Base-by-base conservation (phyloP, 495 filamentous ascomycete species). In the Podospora sp. region DNA sequence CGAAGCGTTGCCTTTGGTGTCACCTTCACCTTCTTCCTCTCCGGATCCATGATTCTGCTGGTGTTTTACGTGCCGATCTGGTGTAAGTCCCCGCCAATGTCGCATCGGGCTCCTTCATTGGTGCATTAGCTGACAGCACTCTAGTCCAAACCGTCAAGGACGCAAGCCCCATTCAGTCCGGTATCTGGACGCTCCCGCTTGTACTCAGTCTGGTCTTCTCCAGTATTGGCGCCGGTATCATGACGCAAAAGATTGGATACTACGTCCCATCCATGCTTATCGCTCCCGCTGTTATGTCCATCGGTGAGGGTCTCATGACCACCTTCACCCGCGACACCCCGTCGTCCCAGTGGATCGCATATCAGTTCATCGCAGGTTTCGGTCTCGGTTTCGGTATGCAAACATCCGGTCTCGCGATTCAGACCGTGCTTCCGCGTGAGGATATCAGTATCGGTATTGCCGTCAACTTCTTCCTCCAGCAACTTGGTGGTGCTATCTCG, bases 351-450 rank as follows among this genome's bases (percentile, higher is more conserved):
- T 94, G 91, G 90, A 89, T 92, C 61, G 88, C 86, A 12, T 92
- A 86, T 73, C 90, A 93, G 71, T 81, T 91, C 62, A 66, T 93
- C n/a, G 85, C 82, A 58, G 92, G 92, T 36, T 82, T 90, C 12
- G 92, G 91, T 7, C 72, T 92, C 6, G 92, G 91, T 0, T 77
- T 86, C 9, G 90, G 90, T n/a, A 85, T 92, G 84, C 91, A 93
- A 73, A 86, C 88, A 55, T 77, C 85, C 0, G 81, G 80, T 24
- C 81, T 92, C 49, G 88, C 88, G 7, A 86, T 86, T 7, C 90
- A 92, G 69, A 85, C 87, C 0, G 80, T 85, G 2, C 82, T 92
- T 6, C 73, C 81, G 0, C 75, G 74, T 25, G 76, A 79, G 12
- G 87, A 92, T 68, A 81, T 91, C 12, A 77, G 88, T 8, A 87